Base-by-base conservation (phyloP, 164 flowering plant species). In the Liriodendron chinense region DNA sequence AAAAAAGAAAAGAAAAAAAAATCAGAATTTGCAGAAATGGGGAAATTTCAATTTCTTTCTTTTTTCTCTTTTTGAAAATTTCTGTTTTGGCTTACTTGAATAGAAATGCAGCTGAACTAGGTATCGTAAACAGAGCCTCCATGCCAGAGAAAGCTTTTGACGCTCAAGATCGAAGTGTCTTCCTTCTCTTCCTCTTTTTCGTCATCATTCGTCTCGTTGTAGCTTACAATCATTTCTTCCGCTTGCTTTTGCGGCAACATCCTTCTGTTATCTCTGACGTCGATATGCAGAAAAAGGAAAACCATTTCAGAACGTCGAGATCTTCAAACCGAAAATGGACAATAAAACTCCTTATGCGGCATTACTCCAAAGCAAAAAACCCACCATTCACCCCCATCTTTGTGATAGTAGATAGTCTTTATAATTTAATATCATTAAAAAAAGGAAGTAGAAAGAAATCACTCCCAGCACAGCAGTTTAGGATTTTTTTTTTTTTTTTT, bases 111-210 rank as follows among this genome's bases (percentile, higher is more conserved):
- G 65, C 92, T 89, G 83, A 93, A 93, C 98, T 96, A 93, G 67
- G 96, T 94, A 70, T 93, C 98, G 84, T 92, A 93, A 68, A 82
- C 90, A 22, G 96, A 93, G 68, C 98, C 98, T 47, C 98, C 98
- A 71, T 93, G 96, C 96, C 98, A 93, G 75, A 93, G 91, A 67
- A 88, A 1, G 83, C 70, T 87, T 70, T 84, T 88, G 75, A 93
- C 65, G 72, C 84, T 87, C 23, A 87, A 81, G 12, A 79, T 9
- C 18, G 92, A 78, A 0, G 78, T 79, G 34, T 85, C 85, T 49
- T 81, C 83, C 24, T 68, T 75, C 0, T 79, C 68, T 70, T 79
- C 85, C 24, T 83, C 86, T 43, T 75, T 81, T 13, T 66, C 84
- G 3, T 84, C 85, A 25, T 72, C 74, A 21, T 84, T 91, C 14